Conservation (phyloP, 202 grass and related monocot species). For the Digitaria exilis region DNA sequence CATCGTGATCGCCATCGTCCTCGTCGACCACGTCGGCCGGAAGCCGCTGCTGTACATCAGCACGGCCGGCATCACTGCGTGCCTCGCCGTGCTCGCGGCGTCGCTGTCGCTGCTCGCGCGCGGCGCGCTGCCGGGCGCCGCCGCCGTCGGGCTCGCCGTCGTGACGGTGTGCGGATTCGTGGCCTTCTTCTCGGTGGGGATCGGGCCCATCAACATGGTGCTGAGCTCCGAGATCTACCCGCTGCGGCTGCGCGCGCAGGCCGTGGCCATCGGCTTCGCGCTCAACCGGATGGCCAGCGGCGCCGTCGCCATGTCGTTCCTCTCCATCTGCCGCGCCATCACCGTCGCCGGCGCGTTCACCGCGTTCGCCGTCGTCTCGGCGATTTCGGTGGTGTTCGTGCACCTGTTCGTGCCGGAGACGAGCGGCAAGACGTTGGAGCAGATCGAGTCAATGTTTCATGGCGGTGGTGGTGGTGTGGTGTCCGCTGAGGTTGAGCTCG, state of each 20-base stretch:
- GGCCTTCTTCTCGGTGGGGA: conserved; percentile 81
- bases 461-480: neutral
- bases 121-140: conserved; percentile 39
- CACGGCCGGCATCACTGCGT: conserved; percentile 68
- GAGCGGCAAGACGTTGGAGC: conserved; percentile 74
- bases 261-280: conserved; percentile 53
- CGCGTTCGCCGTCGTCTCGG: conserved; percentile 66
- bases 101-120: conserved; percentile 46
- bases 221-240: conserved; percentile 88
- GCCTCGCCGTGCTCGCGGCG: conserved; percentile 49
- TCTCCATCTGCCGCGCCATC: conserved; percentile 62
- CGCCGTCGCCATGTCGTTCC: conserved; percentile 83
- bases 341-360: conserved; percentile 70
- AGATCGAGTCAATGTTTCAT: conserved; percentile 68
- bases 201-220: conserved; percentile 81
- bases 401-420: conserved; percentile 73
- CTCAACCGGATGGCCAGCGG: conserved; percentile 78
- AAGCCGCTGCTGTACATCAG: conserved; percentile 72
- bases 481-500: conserved; percentile 61
- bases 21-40: conserved; percentile 67
- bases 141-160: conserved; percentile 52
- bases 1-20: conserved; percentile 69
- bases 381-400: conserved; percentile 71
- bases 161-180: conserved; percentile 75
- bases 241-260: conserved; percentile 75